A percentile compares a stretch with the other conserved stretches of the same genome.
phyloP scores from a whole-genome alignment of 2,329 filamentous ascomycete species.

The Pestalotiopsis sp. region DNA sequence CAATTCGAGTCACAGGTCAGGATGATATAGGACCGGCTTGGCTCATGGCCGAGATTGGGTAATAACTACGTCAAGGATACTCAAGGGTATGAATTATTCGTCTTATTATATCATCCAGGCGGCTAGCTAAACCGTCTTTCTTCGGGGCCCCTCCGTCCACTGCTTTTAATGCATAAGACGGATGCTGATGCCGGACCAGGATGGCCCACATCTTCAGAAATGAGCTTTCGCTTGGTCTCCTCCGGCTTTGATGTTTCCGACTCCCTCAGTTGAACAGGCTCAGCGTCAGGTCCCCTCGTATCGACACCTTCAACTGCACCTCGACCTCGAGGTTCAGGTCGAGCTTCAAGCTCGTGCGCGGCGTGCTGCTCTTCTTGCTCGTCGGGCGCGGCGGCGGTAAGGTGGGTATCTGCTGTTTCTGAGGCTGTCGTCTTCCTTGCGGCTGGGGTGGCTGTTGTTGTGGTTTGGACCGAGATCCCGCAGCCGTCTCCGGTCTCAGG shows the following conservation, averaged over 20 bases:
- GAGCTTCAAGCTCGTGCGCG: constrained; percentile 1
- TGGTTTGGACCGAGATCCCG: background rate
- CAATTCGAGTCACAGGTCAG: no score
- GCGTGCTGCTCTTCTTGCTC: background rate
- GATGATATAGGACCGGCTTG: no score
- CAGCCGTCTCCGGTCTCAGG: background rate
- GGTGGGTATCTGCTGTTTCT: background rate
- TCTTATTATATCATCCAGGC: no score
- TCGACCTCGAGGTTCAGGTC: constrained; percentile 8
- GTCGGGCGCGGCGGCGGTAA: background rate
- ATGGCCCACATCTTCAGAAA: background rate
- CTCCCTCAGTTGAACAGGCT: background rate
- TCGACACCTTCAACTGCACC: constrained; percentile 3
- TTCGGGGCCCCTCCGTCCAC: no score
- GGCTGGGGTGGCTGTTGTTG: background rate
- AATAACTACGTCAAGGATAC: no score
- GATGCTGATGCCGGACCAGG: no score
- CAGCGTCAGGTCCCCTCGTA: background rate
- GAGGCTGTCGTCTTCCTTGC: background rate
- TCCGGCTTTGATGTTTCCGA: background rate
- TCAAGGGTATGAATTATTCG: no score
- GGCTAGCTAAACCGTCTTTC: no score
- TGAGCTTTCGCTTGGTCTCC: background rate
- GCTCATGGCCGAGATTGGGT: no score
- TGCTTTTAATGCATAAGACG: no score